Conservation (phyloP, 495 filamentous ascomycete species). For the Diplogelasinospora grovesii region DNA sequence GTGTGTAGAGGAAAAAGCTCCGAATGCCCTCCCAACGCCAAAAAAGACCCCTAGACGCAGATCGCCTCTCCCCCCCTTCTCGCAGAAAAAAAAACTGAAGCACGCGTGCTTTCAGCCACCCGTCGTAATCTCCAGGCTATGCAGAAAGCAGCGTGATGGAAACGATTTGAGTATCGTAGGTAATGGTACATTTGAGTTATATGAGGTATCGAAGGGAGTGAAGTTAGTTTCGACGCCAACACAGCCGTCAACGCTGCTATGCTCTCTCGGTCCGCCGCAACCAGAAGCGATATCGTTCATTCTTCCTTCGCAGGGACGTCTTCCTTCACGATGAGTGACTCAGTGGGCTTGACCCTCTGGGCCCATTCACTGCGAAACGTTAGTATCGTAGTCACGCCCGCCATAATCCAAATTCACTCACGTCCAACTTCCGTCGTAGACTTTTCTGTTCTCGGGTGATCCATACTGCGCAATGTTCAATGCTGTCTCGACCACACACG, state of each 20-base stretch:
- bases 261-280: too few relatives aligned
- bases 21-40: too few relatives aligned
- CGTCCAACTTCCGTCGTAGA: slow-evolving; percentile 99
- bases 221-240: too few relatives aligned
- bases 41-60: too few relatives aligned
- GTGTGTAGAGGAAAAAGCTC: too few relatives aligned
- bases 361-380: slow-evolving; percentile 59
- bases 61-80: too few relatives aligned
- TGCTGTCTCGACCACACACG: slow-evolving; percentile 86
- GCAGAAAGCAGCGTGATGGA: not conserved
- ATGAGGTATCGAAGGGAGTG: not conserved
- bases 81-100: too few relatives aligned
- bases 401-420: too few relatives aligned
- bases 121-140: not conserved
- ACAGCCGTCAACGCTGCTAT: too few relatives aligned
- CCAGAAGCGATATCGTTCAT: not conserved
- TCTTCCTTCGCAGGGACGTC: too few relatives aligned
- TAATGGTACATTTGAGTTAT: not conserved
- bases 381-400: slow-evolving; percentile 11
- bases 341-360: slow-evolving; percentile 45
- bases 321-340: slow-evolving; percentile 31
- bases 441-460: slow-evolving; percentile 55
- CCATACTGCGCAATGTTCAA: slow-evolving; percentile 71
- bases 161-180: not conserved
- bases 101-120: not conserved